Evolutionary conservation across 2,329 filamentous ascomycete genomes (phyloP), one percentile per base, ranked within the genome.

Genomic region (Myriosclerotinia curreyana): DNA sequence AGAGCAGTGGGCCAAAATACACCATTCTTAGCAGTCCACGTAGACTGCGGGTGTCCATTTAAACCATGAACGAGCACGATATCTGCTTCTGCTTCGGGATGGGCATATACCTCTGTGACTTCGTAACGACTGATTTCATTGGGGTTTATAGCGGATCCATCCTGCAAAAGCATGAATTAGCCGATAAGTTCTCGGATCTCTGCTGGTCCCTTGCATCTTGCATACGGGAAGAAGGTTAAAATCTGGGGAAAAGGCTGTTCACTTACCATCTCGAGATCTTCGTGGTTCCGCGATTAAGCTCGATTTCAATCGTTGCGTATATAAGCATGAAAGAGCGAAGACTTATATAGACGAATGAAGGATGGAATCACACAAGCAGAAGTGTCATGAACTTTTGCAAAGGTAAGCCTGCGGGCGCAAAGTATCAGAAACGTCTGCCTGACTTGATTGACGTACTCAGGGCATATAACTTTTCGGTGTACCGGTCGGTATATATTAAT

Each of bases 21-120:
- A 48, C 80, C 81, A 64, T 77, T 76, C 61, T 77, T 76, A n/a
- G 79, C 77, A 0, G 79, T 78, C 81, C 88, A 91, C 53, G 87
- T 89, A 67, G 81, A 80, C 55, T 83, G 77, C 0, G 88, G 87
- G 31, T 85, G 77, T 40, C 88, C 88, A 73, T 90, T 90, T 50
- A 83, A 81, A 44, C 88, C 88, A 71, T 91, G 88, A 38, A 91
- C 85, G 66, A 91, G 83, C 34, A 91, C 82, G 50, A 92, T 84
- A 70, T 87, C 84, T 70, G 82, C 84, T 65, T 80, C 80, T 60
- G 85, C 85, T 64, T 84, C 77, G 9, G 84, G 83, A 64, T 86
- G 83, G 0, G 78, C 80, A 72, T 84, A 86, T 56, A 87, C 83
- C 55, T 82, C 79, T 1, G 83, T 86, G 60, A 83, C 78, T 73